Percentiles rank a stretch among this genome's conserved stretches.
Evolutionary conservation across 2,329 filamentous ascomycete species (phyloP).

Genomic region (Elsinoe arachidis): DNA sequence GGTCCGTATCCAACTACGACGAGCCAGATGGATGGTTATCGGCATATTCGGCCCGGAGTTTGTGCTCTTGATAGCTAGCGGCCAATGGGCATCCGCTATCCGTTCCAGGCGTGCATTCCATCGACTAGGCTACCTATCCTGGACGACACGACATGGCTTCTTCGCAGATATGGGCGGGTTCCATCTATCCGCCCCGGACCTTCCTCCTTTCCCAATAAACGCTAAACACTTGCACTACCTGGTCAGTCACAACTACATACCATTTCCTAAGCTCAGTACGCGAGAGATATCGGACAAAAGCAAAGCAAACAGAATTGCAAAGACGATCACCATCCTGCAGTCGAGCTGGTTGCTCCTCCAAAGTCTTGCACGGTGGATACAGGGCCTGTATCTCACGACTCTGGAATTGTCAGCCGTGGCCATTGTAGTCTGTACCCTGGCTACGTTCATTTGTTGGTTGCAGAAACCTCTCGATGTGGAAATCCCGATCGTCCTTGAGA

Average conservation of each 20-base stretch:
- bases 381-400: background rate
- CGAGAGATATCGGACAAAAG: background rate
- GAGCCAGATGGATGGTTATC: background rate
- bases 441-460: background rate
- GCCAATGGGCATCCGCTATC: background rate
- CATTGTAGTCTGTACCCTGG: background rate
- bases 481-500: background rate
- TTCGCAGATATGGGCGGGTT: background rate
- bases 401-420: background rate
- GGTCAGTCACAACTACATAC: background rate
- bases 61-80: background rate
- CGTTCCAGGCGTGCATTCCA: background rate
- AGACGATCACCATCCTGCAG: background rate
- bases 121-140: background rate
- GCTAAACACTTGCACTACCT: background rate
- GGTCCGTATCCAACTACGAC: background rate
- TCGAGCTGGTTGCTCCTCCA: background rate
- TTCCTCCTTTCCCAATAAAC: background rate
- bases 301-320: background rate
- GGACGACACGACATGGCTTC: background rate
- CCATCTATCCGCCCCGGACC: background rate
- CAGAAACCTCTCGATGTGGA: background rate
- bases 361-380: background rate
- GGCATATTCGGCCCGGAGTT: background rate
- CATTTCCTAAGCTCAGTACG: background rate